Evolutionary conservation across 768 basidiomycete genomes (phyloP), one percentile per base, ranked within the genome.

Genomic region (Mycena indigotica): DNA sequence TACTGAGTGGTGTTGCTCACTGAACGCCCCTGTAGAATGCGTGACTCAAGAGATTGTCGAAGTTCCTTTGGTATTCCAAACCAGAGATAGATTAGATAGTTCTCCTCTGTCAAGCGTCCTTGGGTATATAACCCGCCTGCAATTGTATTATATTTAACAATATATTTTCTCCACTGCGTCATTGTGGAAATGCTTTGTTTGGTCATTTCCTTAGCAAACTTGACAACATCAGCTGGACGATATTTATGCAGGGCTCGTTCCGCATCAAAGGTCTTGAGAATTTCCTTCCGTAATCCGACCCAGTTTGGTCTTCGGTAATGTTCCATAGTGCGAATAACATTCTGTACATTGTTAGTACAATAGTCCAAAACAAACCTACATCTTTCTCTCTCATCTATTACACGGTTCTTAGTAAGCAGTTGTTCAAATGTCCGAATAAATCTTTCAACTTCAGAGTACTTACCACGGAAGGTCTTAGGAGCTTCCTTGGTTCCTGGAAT

Each of bases 301-400:
- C 63, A 64, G 21, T 50, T 6, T 0, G 38, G 1, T 6, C 1
- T 53, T 2, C 28, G 41, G 16, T 38, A 62, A 4, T 41, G 21
- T 38, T 52, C 44, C 1, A 55, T n/a, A 13, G 32, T 41, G n/a
- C 52, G 19, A 0, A 61, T 61, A 19, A 57, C 23, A 16, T 51
- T 38, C 12, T 46, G 21, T 15, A 57, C 53, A 5, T 38, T n/a
- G 1, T 38, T n/a, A 1, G 59, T 57, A 19, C 62, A 64, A 32
- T 64, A 64, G 3, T 57, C 32, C 17, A 56, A 29, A 19, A 61
- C 25, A 24, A 26, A 61, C 19, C 57, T 52, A 23, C 63, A 64
- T 39, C 51, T 30, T 4, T 64, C 56, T 1, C 41, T 39, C 5
- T 45, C 21, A 4, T 44, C 28, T 1, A 26, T 56, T 1, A 63